A percentile compares a stretch with the other conserved stretches of the same genome.
Evolutionary conservation across 2,329 filamentous ascomycete genomes (phyloP).

Genomic region (Aspergillus nomiae): DNA sequence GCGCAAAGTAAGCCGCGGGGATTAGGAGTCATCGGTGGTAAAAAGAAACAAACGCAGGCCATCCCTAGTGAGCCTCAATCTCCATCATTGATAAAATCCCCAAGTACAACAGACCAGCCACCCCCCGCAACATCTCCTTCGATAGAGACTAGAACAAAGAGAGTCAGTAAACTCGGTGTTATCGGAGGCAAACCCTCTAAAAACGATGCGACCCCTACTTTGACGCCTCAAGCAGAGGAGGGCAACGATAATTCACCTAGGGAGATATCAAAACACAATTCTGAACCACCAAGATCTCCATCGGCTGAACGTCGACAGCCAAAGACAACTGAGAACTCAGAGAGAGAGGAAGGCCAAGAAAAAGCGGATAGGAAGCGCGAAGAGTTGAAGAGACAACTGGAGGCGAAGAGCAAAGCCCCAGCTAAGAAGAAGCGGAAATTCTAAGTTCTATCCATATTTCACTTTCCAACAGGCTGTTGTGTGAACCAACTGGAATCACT

Average conservation of each 20-base stretch:
- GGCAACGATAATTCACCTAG: background rate
- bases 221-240: slow-evolving; percentile 1
- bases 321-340: slow-evolving; percentile 6
- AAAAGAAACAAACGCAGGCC: slow-evolving; percentile 23
- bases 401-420: slow-evolving; percentile 53
- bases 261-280: background rate
- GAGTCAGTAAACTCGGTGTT: slow-evolving; percentile 34
- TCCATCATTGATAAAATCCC: background rate
- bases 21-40: slow-evolving; percentile 36
- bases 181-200: slow-evolving; percentile 34
- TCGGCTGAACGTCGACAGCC: slow-evolving; percentile 4
- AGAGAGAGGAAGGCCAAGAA: slow-evolving; percentile 46
- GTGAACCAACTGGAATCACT: background rate
- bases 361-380: slow-evolving; percentile 57
- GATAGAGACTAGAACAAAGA: slow-evolving; percentile 2
- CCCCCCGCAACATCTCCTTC: background rate
- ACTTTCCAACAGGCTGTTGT: background rate
- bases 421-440: slow-evolving; percentile 62
- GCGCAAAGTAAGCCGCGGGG: slow-evolving; percentile 17
- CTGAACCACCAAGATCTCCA: slow-evolving; percentile 2
- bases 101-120: background rate
- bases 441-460: slow-evolving; percentile 3
- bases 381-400: slow-evolving; percentile 58
- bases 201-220: slow-evolving; percentile 4
- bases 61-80: slow-evolving; percentile 1